Evolutionary conservation across 768 basidiomycete species (phyloP).

Genomic region (Rhodotorula graminis): DNA sequence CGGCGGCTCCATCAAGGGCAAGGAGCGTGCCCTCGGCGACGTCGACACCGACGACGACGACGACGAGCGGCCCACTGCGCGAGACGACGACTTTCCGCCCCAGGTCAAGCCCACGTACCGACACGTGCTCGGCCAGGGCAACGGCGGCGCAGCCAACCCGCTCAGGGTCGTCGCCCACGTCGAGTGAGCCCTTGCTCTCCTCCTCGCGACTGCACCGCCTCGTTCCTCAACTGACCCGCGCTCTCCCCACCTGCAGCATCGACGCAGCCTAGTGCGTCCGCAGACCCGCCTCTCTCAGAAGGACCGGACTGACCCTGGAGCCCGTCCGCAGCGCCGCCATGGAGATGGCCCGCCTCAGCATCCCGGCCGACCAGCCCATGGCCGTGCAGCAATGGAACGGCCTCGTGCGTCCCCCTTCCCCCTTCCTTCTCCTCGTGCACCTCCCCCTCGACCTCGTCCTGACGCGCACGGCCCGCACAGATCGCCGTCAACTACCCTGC

Average conservation of each 20-base stretch:
- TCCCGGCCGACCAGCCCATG: conserved; percentile 47
- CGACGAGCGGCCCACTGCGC: neutral
- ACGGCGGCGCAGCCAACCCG: conserved; percentile 52
- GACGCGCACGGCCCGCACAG: neutral
- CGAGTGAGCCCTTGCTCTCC: neutral
- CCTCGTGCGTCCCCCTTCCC: conserved; percentile 45
- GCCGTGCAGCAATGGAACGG: conserved; percentile 62
- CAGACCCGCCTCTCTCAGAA: neutral
- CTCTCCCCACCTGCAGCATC: neutral
- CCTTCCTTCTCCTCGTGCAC: neutral
- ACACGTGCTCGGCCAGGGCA: conserved; percentile 21
- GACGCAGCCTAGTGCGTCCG: conserved; percentile 1
- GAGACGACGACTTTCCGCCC: conserved; percentile 49
- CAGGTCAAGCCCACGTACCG: conserved; percentile 15
- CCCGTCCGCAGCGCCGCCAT: conserved; percentile 57
- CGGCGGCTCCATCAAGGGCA: conserved; percentile 38
- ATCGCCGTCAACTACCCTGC: conserved; percentile 98
- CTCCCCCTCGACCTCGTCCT: too few relatives aligned
- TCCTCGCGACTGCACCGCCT: neutral
- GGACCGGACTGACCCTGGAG: neutral
- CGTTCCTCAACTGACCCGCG: neutral
- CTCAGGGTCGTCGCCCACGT: conserved; percentile 81
- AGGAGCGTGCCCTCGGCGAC: conserved; percentile 28
- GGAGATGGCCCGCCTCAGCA: conserved; percentile 72
- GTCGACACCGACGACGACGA: conserved; percentile 46